Percentiles rank a stretch among this genome's conserved stretches.
These are phyloP conservation scores for Rutstroemia sp. DNA, from an alignment of 2,329 filamentous ascomycete genomes.

Conservation along the genomic window DNA sequence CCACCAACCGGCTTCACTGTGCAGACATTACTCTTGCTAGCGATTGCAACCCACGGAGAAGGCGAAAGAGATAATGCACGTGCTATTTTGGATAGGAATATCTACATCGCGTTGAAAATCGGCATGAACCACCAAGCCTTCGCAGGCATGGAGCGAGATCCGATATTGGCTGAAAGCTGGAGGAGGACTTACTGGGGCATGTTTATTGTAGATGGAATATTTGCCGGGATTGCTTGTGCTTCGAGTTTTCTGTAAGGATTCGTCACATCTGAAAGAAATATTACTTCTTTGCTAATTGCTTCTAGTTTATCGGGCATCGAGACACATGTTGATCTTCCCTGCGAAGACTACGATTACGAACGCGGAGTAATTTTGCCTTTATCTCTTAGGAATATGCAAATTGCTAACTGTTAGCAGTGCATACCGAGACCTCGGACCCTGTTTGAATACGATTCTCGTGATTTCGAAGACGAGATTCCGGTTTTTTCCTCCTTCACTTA, in stretches of 20 bases:
- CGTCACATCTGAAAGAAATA: not conserved
- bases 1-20: constrained; percentile 29
- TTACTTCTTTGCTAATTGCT: not conserved
- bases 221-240: constrained; percentile 17
- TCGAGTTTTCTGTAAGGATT: constrained; percentile 21
- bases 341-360: constrained; percentile 36
- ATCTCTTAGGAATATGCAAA: not conserved
- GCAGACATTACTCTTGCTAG: constrained; percentile 33
- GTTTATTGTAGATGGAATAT: constrained; percentile 26
- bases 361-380: constrained; percentile 30
- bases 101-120: constrained; percentile 50
- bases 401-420: constrained; percentile 20
- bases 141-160: constrained; percentile 34
- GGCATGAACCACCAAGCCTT: constrained; percentile 52
- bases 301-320: constrained; percentile 24
- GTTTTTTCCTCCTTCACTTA: constrained; percentile 35
- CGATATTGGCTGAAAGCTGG: constrained; percentile 34
- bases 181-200: constrained; percentile 36
- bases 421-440: constrained; percentile 32
- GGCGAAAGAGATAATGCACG: constrained; percentile 23
- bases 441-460: constrained; percentile 31
- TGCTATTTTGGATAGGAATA: constrained; percentile 38
- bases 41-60: constrained; percentile 32
- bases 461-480: constrained; percentile 28
- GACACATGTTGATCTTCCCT: constrained; percentile 33